Evolutionary conservation across 345 rosid species (phyloP).

Genomic region (Boechera retrofracta): DNA sequence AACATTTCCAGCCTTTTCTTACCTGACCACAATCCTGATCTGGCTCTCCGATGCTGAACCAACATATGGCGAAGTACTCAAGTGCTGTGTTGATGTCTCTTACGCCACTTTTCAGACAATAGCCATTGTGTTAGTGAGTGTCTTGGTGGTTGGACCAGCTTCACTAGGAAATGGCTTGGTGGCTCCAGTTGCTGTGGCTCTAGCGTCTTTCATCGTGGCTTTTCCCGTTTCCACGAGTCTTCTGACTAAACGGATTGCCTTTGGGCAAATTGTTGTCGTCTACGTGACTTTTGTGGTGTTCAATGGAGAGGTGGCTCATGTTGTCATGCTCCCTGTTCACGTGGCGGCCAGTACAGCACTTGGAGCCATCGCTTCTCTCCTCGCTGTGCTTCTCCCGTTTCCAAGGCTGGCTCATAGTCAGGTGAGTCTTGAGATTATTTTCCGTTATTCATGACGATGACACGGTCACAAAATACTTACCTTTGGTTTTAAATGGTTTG

Average conservation of each 20-base stretch:
- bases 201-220: conserved; percentile 67
- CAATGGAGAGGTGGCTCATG: conserved; percentile 50
- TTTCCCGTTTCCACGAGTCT: conserved; percentile 68
- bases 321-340: conserved; percentile 58
- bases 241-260: conserved; percentile 75
- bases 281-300: conserved; percentile 60
- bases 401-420: conserved; percentile 70
- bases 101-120: conserved; percentile 60
- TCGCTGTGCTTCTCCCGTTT: conserved; percentile 72
- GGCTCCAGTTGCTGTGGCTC: conserved; percentile 62
- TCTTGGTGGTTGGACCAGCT: conserved; percentile 55
- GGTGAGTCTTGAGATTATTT: conserved; percentile 45
- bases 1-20: conserved; percentile 72
- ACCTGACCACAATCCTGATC: conserved; percentile 66
- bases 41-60: conserved; percentile 75
- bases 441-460: background rate
- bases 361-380: conserved; percentile 72
- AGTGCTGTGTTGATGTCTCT: conserved; percentile 57
- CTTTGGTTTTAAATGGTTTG: conserved; percentile 24
- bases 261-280: conserved; percentile 76
- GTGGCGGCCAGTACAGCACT: conserved; percentile 71
- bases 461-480: conserved; percentile 21
- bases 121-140: conserved; percentile 47
- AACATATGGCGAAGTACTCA: conserved; percentile 65
- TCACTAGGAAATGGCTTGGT: conserved; percentile 49